Base-by-base conservation (phyloP, 1,284 basidiomycete genomes). In the Meira miltonrushii region DNA sequence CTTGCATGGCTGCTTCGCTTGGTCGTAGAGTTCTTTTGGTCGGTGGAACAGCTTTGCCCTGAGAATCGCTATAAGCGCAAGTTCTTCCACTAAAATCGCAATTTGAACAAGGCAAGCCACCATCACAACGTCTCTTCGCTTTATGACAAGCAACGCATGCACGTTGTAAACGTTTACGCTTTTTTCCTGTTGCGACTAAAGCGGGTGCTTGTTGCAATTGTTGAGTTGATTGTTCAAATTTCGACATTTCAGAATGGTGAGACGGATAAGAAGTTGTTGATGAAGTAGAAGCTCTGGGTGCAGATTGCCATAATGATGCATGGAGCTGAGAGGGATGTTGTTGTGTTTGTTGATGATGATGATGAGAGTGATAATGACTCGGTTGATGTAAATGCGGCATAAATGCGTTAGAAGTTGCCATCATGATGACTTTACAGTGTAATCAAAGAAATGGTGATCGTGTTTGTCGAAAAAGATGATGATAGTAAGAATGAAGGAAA, bases 101-200 rank as follows among this genome's bases (percentile, higher is more conserved):
- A 67, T 82, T 82, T 50, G 79, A 80, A 65, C 81, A 82, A 1
- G 81, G 81, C 0, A 81, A 79, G 50, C 81, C 81, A 17, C 81
- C 81, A 62, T 82, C 81, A 57, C 81, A 82, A 12, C 81, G 73
- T 51, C 81, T 72, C 70, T 82, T 82, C 65, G 81, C 81, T 72
- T 82, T 67, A 62, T 72, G 71, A 60, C 71, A 72, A 44, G 69
- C 65, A n/a, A 71, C 69, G 43, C 71, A 72, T 2, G 71, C 71
- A 17, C 69, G 65, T 65, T 72, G 71, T 11, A 72, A 64, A 59
- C 71, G 68, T 61, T 72, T 72, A 51, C 71, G 64, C 68, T 72
- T 72, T 52, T 69, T 64, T 17, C 70, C 70, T 15, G 68, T 68
- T 39, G 69, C 69, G 6, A 64, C 65, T 47, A 65, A 66, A 54